Evolutionary conservation across 768 basidiomycete genomes (phyloP).

Genomic region (Tulasnella sp.): DNA sequence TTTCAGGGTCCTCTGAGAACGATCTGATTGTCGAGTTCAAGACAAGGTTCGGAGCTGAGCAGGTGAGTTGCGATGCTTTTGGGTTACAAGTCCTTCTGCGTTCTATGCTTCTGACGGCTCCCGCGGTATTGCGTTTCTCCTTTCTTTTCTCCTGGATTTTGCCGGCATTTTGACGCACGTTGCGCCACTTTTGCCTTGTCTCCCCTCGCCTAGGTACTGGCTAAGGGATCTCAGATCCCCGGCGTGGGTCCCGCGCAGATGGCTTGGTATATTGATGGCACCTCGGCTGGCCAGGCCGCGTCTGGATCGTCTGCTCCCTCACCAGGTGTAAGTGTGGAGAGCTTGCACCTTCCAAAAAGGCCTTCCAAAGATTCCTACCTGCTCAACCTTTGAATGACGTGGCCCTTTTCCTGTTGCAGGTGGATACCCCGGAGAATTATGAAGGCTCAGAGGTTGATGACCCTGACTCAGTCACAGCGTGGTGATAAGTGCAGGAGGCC

Average conservation of each 20-base stretch:
- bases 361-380: no score
- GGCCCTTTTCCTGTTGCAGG: not conserved
- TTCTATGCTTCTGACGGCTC: not conserved
- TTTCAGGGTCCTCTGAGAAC: conserved; percentile 39
- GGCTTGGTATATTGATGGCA: conserved; percentile 40
- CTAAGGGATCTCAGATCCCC: conserved; percentile 59
- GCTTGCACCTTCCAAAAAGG: conserved; percentile 1
- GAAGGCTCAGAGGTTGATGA: conserved; percentile 4
- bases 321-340: conserved; percentile 10
- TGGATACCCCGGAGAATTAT: conserved; percentile 12
- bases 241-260: conserved; percentile 53
- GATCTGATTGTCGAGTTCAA: conserved; percentile 53
- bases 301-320: conserved; percentile 5
- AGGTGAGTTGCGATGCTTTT: conserved; percentile 33
- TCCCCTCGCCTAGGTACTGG: conserved; percentile 41
- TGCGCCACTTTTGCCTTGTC: conserved; percentile 14
- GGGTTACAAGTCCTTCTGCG: not conserved
- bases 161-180: conserved; percentile 9
- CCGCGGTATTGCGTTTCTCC: not conserved
- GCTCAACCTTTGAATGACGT: not conserved
- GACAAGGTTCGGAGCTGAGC: conserved; percentile 62
- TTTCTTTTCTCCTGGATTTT: conserved; percentile 11
- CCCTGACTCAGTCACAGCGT: conserved; percentile 7
- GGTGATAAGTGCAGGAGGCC: conserved; percentile 10
- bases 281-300: not conserved